These are phyloP conservation scores for Geosmithia flava DNA, from an alignment of 2,329 filamentous ascomycete genomes.

Conservation along the genomic window DNA sequence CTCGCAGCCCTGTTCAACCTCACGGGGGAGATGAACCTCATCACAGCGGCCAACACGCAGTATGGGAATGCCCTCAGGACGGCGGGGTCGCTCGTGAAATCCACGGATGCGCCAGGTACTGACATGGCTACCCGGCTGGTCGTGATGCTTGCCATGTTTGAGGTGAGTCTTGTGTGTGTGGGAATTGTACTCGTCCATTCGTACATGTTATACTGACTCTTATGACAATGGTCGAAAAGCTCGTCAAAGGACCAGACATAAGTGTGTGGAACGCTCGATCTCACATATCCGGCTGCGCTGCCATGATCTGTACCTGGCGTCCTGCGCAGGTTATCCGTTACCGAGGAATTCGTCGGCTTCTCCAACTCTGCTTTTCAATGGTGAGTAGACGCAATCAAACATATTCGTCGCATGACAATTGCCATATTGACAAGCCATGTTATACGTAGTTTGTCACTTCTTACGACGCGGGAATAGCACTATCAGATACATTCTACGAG, in stretches of 20 bases:
- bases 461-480: conserved; percentile 21
- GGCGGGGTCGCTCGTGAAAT: conserved; percentile 26
- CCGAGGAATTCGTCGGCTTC: conserved; percentile 35
- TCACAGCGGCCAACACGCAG: conserved; percentile 32
- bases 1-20: conserved; percentile 45
- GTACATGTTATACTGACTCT: conserved; percentile 6
- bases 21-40: conserved; percentile 30
- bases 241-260: conserved; percentile 27
- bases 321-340: conserved; percentile 23
- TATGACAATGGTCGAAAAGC: conserved; percentile 27
- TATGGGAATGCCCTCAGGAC: conserved; percentile 41
- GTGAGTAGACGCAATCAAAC: conserved; percentile 18
- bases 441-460: conserved; percentile 29
- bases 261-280: conserved; percentile 37
- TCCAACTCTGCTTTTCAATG: conserved; percentile 45
- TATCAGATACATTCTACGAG: conserved; percentile 30
- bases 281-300: conserved; percentile 47
- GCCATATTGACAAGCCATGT: conserved; percentile 4
- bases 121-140: conserved; percentile 37
- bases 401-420: not conserved
- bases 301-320: conserved; percentile 36
- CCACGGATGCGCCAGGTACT: conserved; percentile 18
- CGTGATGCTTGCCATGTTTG: conserved; percentile 47
- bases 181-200: not conserved
- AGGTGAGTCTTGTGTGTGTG: conserved; percentile 27